phyloP scores from a whole-genome alignment of 2,329 filamentous ascomycete species.

The Diplodia sapinea region DNA sequence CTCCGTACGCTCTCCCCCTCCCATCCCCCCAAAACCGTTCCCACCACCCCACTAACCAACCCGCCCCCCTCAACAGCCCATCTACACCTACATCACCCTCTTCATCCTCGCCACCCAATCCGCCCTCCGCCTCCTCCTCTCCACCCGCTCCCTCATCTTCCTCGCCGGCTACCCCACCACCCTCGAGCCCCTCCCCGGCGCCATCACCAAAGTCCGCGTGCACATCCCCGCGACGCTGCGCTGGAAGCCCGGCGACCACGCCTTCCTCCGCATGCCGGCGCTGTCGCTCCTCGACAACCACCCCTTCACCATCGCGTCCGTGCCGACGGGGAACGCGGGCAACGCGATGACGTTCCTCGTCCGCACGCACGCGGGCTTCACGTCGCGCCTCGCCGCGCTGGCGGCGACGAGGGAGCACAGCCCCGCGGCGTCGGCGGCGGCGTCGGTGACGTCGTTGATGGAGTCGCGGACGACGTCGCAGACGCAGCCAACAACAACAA shows the following conservation, averaged over 20 bases:
- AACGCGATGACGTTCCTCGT: slow-evolving; percentile 38
- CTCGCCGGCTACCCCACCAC: slow-evolving; percentile 36
- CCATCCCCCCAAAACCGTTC: too few relatives aligned
- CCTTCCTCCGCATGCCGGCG: slow-evolving; percentile 48
- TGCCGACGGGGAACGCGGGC: slow-evolving; percentile 16
- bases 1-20: background rate
- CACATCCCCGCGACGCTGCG: slow-evolving; percentile 33
- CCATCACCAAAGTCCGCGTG: slow-evolving; percentile 37
- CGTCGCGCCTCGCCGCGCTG: slow-evolving; percentile 32
- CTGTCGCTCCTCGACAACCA: slow-evolving; percentile 38
- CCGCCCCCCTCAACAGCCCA: slow-evolving; percentile 15
- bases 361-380: slow-evolving; percentile 39
- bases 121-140: slow-evolving; percentile 33
- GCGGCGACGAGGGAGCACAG: background rate
- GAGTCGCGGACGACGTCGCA: too few relatives aligned
- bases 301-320: slow-evolving; percentile 43
- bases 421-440: too few relatives aligned
- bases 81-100: slow-evolving; percentile 37
- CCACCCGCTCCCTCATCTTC: background rate
- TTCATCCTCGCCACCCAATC: slow-evolving; percentile 35
- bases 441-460: too few relatives aligned
- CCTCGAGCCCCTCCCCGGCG: slow-evolving; percentile 35
- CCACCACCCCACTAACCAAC: background rate
- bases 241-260: slow-evolving; percentile 65
- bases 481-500: too few relatives aligned